Evolutionary conservation across 2,329 filamentous ascomycete genomes (phyloP), one percentile per base, ranked within the genome.

Genomic region (Emericellopsis atlantica): DNA sequence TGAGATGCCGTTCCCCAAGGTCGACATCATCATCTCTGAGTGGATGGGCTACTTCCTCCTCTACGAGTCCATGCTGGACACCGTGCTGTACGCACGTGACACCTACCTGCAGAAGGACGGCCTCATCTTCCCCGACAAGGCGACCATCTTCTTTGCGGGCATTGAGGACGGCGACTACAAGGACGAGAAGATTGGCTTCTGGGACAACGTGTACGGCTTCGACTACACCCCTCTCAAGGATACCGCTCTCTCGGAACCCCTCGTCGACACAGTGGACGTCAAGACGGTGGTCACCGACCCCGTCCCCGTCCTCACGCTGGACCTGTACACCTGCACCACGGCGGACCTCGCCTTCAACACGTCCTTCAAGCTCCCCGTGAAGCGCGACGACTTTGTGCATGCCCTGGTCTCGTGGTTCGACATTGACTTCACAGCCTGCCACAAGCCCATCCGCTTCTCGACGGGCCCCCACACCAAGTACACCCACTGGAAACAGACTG

Each of bases 11-110:
- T 95, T 84, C 65, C 83, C 87, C 56, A 85, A 96, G 67, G 92
- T 98, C 49, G 92, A 98, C 59, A 98, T 98, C 60, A 98, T 98
- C 67, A 94, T 98, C 61, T 96, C 90, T 2, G 92, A 98, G 72
- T 98, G 92, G 92, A 98, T 98, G 92, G 92, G 92, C 29, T 98
- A 98, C 70, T 96, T 96, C 72, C 70, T 98, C 40, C 79, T 98
- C 46, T 98, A 98, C 67, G 92, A 98, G 78, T 85, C 78, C 76
- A 98, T 98, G 92, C 67, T 98, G 57, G 92, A 98, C 69, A 98
- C 92, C 26, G 92, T 98, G 39, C 76, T 98, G 44, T 96, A 95
- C 59, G 92, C 92, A 22, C 81, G 92, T 53, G 92, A 98, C 73
- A 83, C 74, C 61, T 98, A 95, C 65, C 79, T 98, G 45, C 72